Evolutionary conservation across 2,329 filamentous ascomycete species (phyloP).

Genomic region (Colletotrichum lupini): DNA sequence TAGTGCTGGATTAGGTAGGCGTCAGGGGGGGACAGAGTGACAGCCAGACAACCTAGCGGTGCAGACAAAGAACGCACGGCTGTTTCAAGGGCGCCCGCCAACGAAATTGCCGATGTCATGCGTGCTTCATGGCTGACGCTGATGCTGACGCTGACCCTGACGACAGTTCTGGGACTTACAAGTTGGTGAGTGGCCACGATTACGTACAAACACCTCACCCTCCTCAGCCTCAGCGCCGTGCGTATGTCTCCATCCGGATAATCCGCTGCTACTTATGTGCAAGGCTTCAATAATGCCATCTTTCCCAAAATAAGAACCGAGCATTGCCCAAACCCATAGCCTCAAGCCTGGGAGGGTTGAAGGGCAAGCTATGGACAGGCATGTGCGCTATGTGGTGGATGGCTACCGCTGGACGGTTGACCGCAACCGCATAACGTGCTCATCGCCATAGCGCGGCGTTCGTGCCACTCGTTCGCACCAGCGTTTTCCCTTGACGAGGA

Average conservation of each 20-base stretch:
- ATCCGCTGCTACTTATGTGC: no score
- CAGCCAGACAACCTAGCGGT: neutral
- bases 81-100: conserved; percentile 30
- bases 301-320: no score
- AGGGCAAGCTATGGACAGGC: no score
- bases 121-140: conserved; percentile 6
- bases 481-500: neutral
- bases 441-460: conserved; percentile 1
- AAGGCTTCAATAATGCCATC: no score
- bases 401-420: no score
- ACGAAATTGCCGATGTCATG: conserved; percentile 26
- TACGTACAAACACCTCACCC: no score
- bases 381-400: no score
- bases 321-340: no score
- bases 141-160: neutral
- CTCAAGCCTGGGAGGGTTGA: no score
- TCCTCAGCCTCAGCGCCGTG: no score
- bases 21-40: neutral
- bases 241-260: no score
- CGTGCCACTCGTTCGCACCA: conserved; percentile 6
- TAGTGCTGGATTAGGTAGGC: neutral
- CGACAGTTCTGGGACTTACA: neutral
- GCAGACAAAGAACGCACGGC: conserved; percentile 24
- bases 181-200: neutral
- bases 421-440: neutral